Base-by-base conservation (phyloP, 2,329 filamentous ascomycete species). In the Stagonosporopsis chrysanthemi region DNA sequence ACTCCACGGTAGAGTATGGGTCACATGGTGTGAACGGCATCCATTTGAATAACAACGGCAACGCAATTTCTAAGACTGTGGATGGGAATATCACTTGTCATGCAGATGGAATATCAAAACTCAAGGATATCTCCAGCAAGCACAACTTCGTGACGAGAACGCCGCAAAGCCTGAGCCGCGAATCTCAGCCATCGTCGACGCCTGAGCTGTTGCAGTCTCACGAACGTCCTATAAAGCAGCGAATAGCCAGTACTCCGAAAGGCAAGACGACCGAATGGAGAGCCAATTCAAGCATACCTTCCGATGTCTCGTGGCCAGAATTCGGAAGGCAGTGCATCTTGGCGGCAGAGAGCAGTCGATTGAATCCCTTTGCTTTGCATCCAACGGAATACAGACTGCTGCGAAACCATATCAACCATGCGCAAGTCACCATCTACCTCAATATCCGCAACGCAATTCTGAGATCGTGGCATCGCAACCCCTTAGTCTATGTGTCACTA, bases 361-460 rank as follows among this genome's bases (percentile, higher is more conserved):
- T 99, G 1, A 94, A 94, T 64, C 94, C 95, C 0, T 98, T 95
- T 76, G 88, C 90, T 11, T 80, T 99, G 36, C 92, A 98, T 75
- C 84, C 86, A 24, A 88, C 91, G 61, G 95, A 99, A 76, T 93
- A 97, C 72, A 81, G 84, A 57, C 82, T 97, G 58, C 80, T 99
- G 38, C 86, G 91, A 60, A 84, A 90, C 60, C 88, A 96, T 68
- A 87, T 99, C 66, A 96, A 90, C 71, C 88, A 91, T 68, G 84
- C 89, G 29, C 95, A 99, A 77, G 92, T 97, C 64, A 97, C 94
- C 2, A 91, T 92, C 12, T 99, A 99, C 77, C 82, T 99, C 51
- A 98, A 98, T 74, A 95, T 99, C 61, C 86, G 95, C 66, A 99
- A 99, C 75, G 91, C 92, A 15, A 97, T 99, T 57, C 80, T 99